Percentiles rank a stretch among this genome's conserved stretches.
phyloP scores from a whole-genome alignment of 1,284 basidiomycete species.

The Rhodotorula mucilaginosa region DNA sequence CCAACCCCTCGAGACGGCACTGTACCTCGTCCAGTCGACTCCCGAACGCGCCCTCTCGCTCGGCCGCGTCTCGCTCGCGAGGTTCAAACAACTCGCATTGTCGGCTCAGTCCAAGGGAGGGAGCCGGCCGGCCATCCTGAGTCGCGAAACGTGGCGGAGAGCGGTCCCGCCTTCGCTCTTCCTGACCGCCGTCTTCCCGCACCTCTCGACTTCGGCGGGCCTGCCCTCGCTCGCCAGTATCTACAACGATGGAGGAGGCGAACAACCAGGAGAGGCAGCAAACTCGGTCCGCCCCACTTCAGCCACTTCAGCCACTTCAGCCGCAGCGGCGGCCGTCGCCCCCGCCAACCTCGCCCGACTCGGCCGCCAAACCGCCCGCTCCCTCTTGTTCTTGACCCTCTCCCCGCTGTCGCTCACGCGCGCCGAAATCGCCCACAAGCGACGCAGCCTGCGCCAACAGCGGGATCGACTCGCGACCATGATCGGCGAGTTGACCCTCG shows the following conservation, averaged over 20 bases:
- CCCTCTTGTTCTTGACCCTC: constrained; percentile 41
- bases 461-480: constrained; percentile 32
- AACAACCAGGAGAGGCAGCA: background rate
- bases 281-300: no score
- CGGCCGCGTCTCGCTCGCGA: constrained; percentile 17
- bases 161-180: constrained; percentile 43
- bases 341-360: constrained; percentile 21
- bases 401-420: constrained; percentile 41
- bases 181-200: constrained; percentile 43
- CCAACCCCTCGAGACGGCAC: constrained; percentile 21
- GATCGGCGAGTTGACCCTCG: constrained; percentile 40
- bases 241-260: background rate
- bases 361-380: constrained; percentile 27
- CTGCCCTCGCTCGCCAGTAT: constrained; percentile 20
- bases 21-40: constrained; percentile 38
- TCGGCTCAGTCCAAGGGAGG: background rate
- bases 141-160: constrained; percentile 24
- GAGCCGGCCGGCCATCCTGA: background rate
- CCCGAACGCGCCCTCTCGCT: constrained; percentile 26
- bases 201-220: constrained; percentile 31
- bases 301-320: background rate
- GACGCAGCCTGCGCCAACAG: constrained; percentile 23
- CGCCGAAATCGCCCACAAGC: constrained; percentile 41
- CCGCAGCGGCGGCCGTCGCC: constrained; percentile 3
- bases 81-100: constrained; percentile 20